These are phyloP conservation scores for Mallotus japonicus DNA, from an alignment of 441 rosid genomes.

Conservation along the genomic window DNA sequence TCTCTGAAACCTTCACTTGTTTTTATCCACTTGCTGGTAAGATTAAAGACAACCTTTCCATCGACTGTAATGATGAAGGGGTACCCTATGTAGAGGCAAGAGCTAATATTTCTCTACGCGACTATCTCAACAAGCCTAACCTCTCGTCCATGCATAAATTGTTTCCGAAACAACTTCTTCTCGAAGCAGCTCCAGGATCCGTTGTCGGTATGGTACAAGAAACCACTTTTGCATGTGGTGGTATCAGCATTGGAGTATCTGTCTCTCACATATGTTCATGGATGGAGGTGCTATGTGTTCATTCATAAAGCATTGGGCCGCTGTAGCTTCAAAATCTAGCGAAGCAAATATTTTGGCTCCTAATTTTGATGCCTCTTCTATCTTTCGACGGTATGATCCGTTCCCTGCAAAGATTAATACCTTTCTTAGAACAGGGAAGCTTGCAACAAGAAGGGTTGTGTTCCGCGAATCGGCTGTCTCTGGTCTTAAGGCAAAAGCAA, in stretches of 20 bases:
- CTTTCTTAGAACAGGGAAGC: neutral
- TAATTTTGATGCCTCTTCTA: neutral
- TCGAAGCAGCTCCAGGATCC: too few species aligned
- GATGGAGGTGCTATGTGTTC: slow-evolving; percentile 21
- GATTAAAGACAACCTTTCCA: neutral
- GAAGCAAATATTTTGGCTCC: too few species aligned
- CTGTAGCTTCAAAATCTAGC: slow-evolving; percentile 1
- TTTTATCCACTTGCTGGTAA: slow-evolving; percentile 31
- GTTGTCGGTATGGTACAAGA: neutral
- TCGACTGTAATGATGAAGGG: slow-evolving; percentile 33
- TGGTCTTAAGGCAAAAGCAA: slow-evolving; percentile 10
- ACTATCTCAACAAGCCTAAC: neutral
- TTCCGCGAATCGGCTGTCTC: slow-evolving; percentile 15
- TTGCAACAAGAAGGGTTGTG: slow-evolving; percentile 9
- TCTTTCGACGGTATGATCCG: slow-evolving; percentile 17
- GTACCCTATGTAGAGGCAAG: slow-evolving; percentile 21
- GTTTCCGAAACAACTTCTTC: neutral
- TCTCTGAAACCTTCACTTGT: slow-evolving; percentile 24
- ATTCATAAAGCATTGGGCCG: slow-evolving; percentile 32
- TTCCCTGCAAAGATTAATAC: neutral
- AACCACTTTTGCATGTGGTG: slow-evolving; percentile 26
- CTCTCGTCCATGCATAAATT: neutral
- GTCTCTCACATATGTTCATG: slow-evolving; percentile 27
- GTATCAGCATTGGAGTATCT: slow-evolving; percentile 26
- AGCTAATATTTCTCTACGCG: slow-evolving; percentile 13